These are phyloP conservation scores for Adansonia digitata DNA, from an alignment of 345 rosid genomes.

Conservation along the genomic window DNA sequence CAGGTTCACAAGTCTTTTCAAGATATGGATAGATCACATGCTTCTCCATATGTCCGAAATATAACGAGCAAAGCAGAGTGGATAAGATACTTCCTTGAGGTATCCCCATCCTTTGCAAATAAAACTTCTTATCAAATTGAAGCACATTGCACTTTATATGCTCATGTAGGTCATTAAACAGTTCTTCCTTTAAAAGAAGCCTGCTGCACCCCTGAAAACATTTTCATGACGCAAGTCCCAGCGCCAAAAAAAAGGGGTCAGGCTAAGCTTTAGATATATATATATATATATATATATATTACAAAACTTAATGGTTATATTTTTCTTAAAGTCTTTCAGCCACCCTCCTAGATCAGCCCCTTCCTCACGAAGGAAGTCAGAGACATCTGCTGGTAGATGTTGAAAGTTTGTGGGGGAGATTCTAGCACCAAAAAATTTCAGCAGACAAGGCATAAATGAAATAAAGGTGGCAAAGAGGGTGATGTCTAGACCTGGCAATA, in stretches of 20 bases:
- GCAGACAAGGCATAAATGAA: too few species aligned
- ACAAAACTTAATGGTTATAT: not conserved
- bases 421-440: not conserved
- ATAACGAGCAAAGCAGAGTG: slow-evolving; percentile 67
- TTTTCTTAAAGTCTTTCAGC: not conserved
- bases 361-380: not conserved
- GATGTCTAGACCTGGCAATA: too few species aligned
- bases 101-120: slow-evolving; percentile 61
- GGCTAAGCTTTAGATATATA: not conserved
- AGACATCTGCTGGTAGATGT: too few species aligned
- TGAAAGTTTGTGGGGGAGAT: not conserved
- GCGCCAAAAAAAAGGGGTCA: not conserved
- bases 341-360: not conserved
- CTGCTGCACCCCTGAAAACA: slow-evolving; percentile 39
- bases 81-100: slow-evolving; percentile 85
- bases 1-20: slow-evolving; percentile 27
- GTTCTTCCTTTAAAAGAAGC: slow-evolving; percentile 28
- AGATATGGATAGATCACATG: slow-evolving; percentile 66
- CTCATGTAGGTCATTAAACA: slow-evolving; percentile 38
- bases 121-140: slow-evolving; percentile 45
- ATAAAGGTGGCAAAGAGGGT: too few species aligned
- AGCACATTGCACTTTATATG: slow-evolving; percentile 60
- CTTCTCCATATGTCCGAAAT: slow-evolving; percentile 72
- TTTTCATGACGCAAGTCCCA: slow-evolving; percentile 12
- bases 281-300: not conserved